Percentiles rank a stretch among this genome's conserved stretches.
Conservation (phyloP, 2,329 filamentous ascomycete genomes). For the Rugonectria rugulosa region DNA sequence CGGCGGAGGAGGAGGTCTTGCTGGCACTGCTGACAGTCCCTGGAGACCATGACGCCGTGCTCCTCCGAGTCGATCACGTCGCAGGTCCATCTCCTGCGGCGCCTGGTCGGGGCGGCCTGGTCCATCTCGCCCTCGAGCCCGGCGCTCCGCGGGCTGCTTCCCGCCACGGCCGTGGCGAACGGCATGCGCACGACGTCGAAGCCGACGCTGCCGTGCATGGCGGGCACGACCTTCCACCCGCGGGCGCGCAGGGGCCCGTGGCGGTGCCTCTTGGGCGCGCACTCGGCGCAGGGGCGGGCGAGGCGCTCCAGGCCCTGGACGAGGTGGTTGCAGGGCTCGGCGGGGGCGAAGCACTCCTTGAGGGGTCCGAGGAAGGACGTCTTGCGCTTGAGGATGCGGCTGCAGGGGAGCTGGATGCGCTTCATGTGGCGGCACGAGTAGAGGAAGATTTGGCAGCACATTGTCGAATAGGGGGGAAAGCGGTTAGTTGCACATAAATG, state of each 20-base stretch:
- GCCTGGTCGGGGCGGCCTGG: neutral
- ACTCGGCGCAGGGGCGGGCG: neutral
- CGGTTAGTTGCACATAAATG: too few relatives aligned
- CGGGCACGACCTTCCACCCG: neutral
- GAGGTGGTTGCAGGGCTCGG: neutral
- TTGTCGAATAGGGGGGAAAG: too few relatives aligned
- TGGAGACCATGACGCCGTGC: neutral
- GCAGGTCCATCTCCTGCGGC: neutral
- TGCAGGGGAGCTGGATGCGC: neutral
- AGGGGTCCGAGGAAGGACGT: neutral
- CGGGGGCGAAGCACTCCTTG: neutral
- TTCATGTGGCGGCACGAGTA: neutral
- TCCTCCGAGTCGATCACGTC: neutral
- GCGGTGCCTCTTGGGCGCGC: neutral
- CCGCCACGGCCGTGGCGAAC: neutral
- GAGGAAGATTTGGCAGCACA: neutral
- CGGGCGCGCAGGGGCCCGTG: neutral
- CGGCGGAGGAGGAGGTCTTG: neutral
- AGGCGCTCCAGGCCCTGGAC: neutral
- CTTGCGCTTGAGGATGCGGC: neutral
- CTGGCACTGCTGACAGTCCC: neutral
- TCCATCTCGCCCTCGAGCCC: neutral
- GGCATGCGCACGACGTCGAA: too few relatives aligned
- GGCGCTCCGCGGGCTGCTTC: too few relatives aligned
- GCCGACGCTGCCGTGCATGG: too few relatives aligned